These are phyloP conservation scores for Thermothielavioides terrestris DNA, from an alignment of 495 filamentous ascomycete genomes.

Conservation along the genomic window DNA sequence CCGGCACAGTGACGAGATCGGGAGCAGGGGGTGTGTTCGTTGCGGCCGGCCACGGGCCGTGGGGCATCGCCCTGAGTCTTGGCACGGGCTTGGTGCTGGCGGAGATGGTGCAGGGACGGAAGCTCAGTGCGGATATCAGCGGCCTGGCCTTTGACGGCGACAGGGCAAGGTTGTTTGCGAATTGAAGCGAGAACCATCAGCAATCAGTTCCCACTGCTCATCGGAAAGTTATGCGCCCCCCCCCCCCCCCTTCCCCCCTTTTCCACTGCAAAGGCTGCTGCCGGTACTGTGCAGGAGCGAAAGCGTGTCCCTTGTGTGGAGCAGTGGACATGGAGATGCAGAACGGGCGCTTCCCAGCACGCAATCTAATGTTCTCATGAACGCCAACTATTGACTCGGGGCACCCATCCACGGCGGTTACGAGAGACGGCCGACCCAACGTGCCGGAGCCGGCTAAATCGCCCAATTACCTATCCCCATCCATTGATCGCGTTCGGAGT, in stretches of 20 bases:
- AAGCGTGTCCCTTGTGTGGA: neutral
- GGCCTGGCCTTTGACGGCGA: constrained; percentile 8
- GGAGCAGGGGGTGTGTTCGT: constrained; percentile 56
- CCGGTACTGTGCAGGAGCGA: neutral
- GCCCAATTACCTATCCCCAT: neutral
- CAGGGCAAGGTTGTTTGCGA: constrained; percentile 1
- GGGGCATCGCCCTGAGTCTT: constrained; percentile 55
- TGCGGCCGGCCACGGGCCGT: constrained; percentile 65
- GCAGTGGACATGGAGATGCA: neutral
- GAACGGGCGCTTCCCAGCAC: neutral
- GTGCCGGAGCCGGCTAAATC: neutral
- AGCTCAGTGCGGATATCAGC: constrained; percentile 42
- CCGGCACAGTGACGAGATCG: constrained; percentile 31
- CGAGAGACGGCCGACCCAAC: constrained; percentile 5
- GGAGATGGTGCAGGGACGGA: constrained; percentile 49
- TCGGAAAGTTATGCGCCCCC: too few species aligned
- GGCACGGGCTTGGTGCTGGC: constrained; percentile 61
- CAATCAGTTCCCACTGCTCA: too few species aligned
- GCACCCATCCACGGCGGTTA: constrained; percentile 1
- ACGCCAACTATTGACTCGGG: neutral
- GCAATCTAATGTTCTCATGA: neutral
- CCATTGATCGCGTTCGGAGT: neutral
- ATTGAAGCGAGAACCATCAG: neutral
- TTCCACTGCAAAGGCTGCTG: too few species aligned
- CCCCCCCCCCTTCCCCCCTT: too few species aligned